Conservation (phyloP, 2,329 filamentous ascomycete species). For the Chaetomium olivaceum region DNA sequence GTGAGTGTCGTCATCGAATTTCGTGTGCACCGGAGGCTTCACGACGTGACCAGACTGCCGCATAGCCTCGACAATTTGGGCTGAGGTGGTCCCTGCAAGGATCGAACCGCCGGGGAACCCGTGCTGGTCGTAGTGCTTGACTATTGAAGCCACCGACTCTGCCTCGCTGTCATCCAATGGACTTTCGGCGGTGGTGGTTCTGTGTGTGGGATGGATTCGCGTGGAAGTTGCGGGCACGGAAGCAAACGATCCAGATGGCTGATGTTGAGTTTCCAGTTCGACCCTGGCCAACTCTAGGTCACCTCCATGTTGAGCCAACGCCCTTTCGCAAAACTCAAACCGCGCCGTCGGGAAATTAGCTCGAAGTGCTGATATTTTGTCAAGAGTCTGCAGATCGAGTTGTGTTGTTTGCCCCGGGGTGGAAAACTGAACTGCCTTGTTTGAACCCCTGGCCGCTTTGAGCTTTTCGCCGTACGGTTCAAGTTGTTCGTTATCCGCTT, state of each 20-base stretch:
- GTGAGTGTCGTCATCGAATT: slow-evolving; percentile 24
- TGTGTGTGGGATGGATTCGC: slow-evolving; percentile 11
- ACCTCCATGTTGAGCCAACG: slow-evolving; percentile 39
- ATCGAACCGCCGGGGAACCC: slow-evolving; percentile 45
- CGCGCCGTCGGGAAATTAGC: slow-evolving; percentile 48
- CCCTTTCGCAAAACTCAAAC: slow-evolving; percentile 39
- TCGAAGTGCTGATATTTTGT: slow-evolving; percentile 42
- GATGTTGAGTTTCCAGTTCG: slow-evolving; percentile 9
- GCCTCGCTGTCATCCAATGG: slow-evolving; percentile 34
- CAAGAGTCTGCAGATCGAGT: slow-evolving; percentile 33
- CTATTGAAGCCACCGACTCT: slow-evolving; percentile 34
- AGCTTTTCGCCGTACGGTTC: slow-evolving; percentile 20
- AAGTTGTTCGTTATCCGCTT: slow-evolving; percentile 22
- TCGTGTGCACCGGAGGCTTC: slow-evolving; percentile 35
- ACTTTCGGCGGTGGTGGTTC: slow-evolving; percentile 26
- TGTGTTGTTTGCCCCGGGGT: background rate
- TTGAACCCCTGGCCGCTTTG: slow-evolving; percentile 15
- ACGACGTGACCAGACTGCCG: slow-evolving; percentile 34
- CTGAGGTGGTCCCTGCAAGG: slow-evolving; percentile 40
- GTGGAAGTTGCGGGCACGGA: slow-evolving; percentile 8
- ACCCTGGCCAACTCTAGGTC: slow-evolving; percentile 44
- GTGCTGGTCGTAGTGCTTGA: slow-evolving; percentile 41
- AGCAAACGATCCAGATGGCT: slow-evolving; percentile 1
- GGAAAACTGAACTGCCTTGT: background rate
- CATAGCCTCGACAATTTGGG: slow-evolving; percentile 39